These are phyloP conservation scores for Metschnikowia bowlesiae DNA, from an alignment of 805 yeast genomes.

Conservation along the genomic window DNA sequence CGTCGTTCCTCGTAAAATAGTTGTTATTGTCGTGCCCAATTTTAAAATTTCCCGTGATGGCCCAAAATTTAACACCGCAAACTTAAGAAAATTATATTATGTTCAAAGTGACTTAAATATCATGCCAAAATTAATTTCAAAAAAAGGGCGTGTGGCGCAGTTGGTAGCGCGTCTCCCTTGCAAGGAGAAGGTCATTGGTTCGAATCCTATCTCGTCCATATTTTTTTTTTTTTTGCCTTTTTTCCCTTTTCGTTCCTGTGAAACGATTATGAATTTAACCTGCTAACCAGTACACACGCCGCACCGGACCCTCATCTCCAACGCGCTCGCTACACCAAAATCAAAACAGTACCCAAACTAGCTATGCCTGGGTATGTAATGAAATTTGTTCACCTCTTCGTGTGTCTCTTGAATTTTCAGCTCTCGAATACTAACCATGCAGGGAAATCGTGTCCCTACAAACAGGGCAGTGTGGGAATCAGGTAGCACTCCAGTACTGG, in stretches of 20 bases:
- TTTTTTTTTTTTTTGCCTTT: not conserved
- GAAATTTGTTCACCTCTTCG: not conserved
- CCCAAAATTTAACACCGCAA: too few species aligned
- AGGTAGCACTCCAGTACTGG: slow-evolving; percentile 92
- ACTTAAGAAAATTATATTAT: too few species aligned
- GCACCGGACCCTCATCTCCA: slow-evolving; percentile 1
- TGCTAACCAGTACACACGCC: too few species aligned
- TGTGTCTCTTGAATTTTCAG: not conserved
- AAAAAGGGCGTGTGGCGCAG: slow-evolving; percentile 71
- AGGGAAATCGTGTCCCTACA: slow-evolving; percentile 70
- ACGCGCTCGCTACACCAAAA: slow-evolving; percentile 8
- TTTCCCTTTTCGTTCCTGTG: too few species aligned
- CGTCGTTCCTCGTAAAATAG: too few species aligned
- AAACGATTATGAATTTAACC: too few species aligned
- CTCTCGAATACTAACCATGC: slow-evolving; percentile 19
- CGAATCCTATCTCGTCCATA: slow-evolving; percentile 74
- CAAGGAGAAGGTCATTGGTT: slow-evolving; percentile 76
- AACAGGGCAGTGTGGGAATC: slow-evolving; percentile 95
- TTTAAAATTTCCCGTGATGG: too few species aligned
- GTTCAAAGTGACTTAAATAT: too few species aligned
- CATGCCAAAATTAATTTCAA: not conserved
- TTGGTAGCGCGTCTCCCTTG: slow-evolving; percentile 82
- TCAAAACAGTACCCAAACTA: slow-evolving; percentile 1
- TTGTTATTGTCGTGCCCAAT: too few species aligned
- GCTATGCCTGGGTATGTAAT: slow-evolving; percentile 28